These are phyloP conservation scores for Garcileccinum viscosum DNA, from an alignment of 1,284 basidiomycete species.

Conservation along the genomic window DNA sequence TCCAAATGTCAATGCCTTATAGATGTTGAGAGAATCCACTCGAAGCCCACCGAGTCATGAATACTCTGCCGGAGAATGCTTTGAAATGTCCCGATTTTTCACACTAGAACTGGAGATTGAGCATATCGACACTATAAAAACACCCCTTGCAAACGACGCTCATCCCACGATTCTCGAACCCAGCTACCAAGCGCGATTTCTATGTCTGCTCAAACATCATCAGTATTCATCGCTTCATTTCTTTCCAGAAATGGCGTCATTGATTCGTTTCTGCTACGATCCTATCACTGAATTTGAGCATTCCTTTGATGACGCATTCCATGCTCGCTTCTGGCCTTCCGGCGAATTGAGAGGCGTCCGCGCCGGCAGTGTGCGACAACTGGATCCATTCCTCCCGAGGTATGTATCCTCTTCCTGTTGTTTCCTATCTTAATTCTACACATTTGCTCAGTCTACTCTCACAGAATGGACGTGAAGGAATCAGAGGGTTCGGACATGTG, in stretches of 20 bases:
- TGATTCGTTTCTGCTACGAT: constrained; percentile 47
- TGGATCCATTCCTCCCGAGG: constrained; percentile 20
- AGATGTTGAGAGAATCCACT: neutral
- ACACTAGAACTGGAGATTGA: too few relatives aligned
- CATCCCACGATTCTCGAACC: neutral
- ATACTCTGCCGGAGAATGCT: neutral
- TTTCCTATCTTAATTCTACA: neutral
- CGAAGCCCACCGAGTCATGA: neutral
- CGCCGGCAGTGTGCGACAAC: neutral
- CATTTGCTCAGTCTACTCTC: neutral
- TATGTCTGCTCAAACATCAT: too few relatives aligned
- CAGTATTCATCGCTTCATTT: neutral
- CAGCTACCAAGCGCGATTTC: neutral
- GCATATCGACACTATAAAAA: constrained; percentile 1
- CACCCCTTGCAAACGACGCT: neutral
- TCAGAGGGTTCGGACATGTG: neutral
- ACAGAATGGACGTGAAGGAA: constrained; percentile 27
- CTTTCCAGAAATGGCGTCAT: constrained; percentile 29
- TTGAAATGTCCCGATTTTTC: neutral
- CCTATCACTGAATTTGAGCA: constrained; percentile 54
- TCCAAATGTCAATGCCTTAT: too few relatives aligned
- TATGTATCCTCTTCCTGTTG: neutral
- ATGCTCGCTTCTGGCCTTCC: constrained; percentile 16
- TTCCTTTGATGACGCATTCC: constrained; percentile 51
- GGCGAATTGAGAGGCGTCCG: neutral